A percentile compares a stretch with the other conserved stretches of the same genome.
Conservation (phyloP, 768 basidiomycete genomes). For the Imleria badia region DNA sequence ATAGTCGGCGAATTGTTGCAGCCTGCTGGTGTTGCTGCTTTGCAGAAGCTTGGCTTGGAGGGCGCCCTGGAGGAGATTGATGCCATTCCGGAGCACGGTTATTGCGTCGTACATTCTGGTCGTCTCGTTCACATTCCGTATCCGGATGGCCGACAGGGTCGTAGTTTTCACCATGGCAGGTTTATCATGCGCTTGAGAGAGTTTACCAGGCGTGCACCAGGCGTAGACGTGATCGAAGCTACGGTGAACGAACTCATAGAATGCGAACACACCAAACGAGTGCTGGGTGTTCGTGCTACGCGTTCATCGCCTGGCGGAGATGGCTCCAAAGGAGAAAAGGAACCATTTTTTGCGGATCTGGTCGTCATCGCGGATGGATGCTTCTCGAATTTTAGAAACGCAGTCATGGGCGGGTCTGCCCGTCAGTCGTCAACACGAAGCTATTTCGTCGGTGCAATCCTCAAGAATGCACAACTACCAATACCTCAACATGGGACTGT, state of each 20-base stretch:
- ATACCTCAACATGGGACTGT: constrained; percentile 83
- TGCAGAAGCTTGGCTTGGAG: constrained; percentile 76
- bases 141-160: constrained; percentile 66
- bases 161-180: constrained; percentile 92
- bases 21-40: constrained; percentile 81
- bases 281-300: constrained; percentile 68
- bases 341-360: constrained; percentile 68
- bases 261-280: constrained; percentile 45
- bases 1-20: constrained; percentile 98
- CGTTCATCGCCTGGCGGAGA: constrained; percentile 35
- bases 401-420: constrained; percentile 55
- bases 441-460: constrained; percentile 82
- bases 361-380: constrained; percentile 93
- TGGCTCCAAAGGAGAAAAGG: constrained; percentile 40
- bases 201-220: constrained; percentile 55
- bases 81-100: constrained; percentile 78
- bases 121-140: constrained; percentile 87
- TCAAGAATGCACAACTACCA: constrained; percentile 74
- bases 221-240: constrained; percentile 83
- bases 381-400: constrained; percentile 84
- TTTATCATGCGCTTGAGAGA: constrained; percentile 80
- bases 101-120: constrained; percentile 68
- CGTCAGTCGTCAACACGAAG: constrained; percentile 58
- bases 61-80: constrained; percentile 84
- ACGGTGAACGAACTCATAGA: constrained; percentile 77